Conservation (phyloP, 768 basidiomycete species). For the Austroboletus festivus region DNA sequence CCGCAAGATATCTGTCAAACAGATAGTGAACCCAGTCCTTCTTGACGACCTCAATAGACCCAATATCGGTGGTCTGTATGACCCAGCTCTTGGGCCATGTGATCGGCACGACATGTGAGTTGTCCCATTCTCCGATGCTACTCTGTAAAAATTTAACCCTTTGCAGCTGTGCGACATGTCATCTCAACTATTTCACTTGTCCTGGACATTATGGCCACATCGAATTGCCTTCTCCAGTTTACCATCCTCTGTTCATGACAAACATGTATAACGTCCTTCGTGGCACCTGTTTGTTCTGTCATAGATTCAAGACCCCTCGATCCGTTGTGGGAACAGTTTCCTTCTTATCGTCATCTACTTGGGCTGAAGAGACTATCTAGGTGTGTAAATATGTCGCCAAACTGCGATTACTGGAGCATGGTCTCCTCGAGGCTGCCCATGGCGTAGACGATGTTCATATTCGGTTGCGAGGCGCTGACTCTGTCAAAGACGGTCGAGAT, state of each 20-base stretch:
- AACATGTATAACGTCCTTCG: conserved; percentile 87
- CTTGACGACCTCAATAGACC: conserved; percentile 93
- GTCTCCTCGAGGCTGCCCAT: conserved; percentile 79
- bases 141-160: conserved; percentile 6
- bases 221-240: conserved; percentile 91
- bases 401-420: conserved; percentile 83
- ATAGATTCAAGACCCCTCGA: conserved; percentile 79
- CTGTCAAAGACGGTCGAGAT: conserved; percentile 41
- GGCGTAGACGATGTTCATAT: conserved; percentile 67
- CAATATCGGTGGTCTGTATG: conserved; percentile 89
- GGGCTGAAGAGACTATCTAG: conserved; percentile 38
- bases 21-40: conserved; percentile 89
- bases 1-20: conserved; percentile 93
- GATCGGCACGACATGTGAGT: conserved; percentile 88
- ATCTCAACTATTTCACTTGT: conserved; percentile 88
- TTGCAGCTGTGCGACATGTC: conserved; percentile 88
- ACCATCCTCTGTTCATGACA: conserved; percentile 93
- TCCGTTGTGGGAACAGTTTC: conserved; percentile 51
- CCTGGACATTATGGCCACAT: conserved; percentile 99
- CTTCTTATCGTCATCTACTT: conserved; percentile 10
- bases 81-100: conserved; percentile 90
- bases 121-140: background rate
- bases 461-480: conserved; percentile 31
- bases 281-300: conserved; percentile 90
- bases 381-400: conserved; percentile 82